These are phyloP conservation scores for Apiospora hydei DNA, from an alignment of 2,329 filamentous ascomycete species.

Conservation along the genomic window DNA sequence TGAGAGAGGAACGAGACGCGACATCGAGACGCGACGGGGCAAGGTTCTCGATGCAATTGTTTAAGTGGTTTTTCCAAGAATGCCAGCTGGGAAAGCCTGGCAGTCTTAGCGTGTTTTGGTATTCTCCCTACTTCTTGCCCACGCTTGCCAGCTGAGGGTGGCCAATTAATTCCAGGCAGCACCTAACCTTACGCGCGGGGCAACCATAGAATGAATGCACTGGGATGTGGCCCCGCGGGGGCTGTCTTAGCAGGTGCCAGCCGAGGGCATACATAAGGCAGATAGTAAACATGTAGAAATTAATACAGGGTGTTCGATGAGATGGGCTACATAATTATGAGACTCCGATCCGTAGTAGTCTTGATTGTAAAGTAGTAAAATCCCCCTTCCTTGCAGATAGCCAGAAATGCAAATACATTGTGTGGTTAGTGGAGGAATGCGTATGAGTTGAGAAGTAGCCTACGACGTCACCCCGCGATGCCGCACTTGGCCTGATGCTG, in stretches of 20 bases:
- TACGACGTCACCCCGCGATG: conserved; percentile 19
- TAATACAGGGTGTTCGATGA: background rate
- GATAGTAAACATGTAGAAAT: background rate
- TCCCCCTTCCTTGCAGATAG: background rate
- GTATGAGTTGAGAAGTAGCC: background rate
- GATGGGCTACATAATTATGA: background rate
- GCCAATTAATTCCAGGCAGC: background rate
- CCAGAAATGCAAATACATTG: background rate
- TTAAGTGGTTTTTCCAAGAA: conserved; percentile 21
- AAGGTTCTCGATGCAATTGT: conserved; percentile 16
- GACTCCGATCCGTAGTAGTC: no score
- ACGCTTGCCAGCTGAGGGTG: background rate
- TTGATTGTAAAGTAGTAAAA: background rate
- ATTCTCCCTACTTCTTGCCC: background rate
- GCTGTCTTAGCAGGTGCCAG: conserved; percentile 2
- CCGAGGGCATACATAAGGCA: no score
- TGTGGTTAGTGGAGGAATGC: no score
- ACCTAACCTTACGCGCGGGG: conserved; percentile 9
- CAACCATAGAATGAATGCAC: background rate
- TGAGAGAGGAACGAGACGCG: conserved; percentile 12
- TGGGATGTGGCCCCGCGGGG: conserved; percentile 2
- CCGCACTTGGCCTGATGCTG: background rate
- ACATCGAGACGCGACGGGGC: conserved; percentile 18
- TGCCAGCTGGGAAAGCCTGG: background rate
- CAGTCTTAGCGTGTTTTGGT: background rate